Conservation (phyloP, 306 rosid genomes). For the Gynostemma pentaphyllum region DNA sequence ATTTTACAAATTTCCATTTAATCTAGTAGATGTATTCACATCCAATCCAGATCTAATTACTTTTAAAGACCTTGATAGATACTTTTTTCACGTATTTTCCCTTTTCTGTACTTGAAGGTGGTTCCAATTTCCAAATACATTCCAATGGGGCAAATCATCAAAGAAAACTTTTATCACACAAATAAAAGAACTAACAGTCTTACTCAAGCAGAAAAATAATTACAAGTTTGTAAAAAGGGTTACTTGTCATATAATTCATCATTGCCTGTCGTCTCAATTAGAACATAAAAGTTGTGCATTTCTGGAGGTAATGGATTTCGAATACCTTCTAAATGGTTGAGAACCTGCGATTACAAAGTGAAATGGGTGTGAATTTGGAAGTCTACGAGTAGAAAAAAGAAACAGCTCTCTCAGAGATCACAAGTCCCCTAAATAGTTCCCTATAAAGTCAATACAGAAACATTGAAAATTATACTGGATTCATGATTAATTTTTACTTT, state of each 20-base stretch:
- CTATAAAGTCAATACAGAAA: not conserved
- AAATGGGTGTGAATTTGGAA: conserved; percentile 9
- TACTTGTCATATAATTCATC: conserved; percentile 77
- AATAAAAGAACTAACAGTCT: not conserved
- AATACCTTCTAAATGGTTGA: conserved; percentile 70
- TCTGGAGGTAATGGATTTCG: conserved; percentile 75
- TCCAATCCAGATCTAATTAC: not conserved
- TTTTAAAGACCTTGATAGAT: not conserved
- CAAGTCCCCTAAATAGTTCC: not conserved
- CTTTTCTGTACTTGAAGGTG: not conserved
- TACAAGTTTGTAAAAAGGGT: conserved; percentile 11
- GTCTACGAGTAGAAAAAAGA: not conserved
- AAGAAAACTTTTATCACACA: not conserved
- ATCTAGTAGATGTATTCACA: not conserved
- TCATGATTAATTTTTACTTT: not conserved
- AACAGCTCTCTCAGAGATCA: not conserved
- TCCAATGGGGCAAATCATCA: not conserved
- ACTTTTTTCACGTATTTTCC: not conserved
- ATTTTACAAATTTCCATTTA: not conserved
- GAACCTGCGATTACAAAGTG: conserved; percentile 38
- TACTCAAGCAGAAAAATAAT: not conserved
- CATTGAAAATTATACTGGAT: not conserved
- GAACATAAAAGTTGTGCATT: conserved; percentile 61
- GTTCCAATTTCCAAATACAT: not conserved
- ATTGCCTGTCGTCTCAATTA: conserved; percentile 92